Conservation (phyloP, 1,139 yeast genomes). For the Pichia sp. region DNA sequence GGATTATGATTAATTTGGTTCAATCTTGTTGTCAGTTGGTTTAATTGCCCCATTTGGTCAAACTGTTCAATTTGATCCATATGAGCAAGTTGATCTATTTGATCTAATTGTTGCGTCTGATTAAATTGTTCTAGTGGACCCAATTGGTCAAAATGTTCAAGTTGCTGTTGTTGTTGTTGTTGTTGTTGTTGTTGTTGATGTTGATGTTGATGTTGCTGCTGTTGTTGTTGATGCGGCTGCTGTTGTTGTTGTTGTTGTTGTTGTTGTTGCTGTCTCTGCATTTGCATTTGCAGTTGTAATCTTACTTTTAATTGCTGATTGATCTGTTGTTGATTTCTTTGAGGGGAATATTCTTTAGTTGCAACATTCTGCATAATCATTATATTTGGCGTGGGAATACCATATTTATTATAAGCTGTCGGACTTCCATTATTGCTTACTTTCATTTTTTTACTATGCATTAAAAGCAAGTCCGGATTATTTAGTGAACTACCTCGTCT, state of each 20-base stretch:
- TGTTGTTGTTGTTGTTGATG: constrained; percentile 5
- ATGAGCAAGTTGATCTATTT: not conserved
- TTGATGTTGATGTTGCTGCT: too few species aligned
- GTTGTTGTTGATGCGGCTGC: too few species aligned
- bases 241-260: not conserved
- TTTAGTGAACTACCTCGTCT: too few species aligned
- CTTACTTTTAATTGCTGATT: not conserved
- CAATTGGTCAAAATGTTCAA: constrained; percentile 12
- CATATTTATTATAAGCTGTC: too few species aligned
- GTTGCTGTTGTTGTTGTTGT: constrained; percentile 14
- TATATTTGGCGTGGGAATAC: not conserved
- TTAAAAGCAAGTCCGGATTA: too few species aligned
- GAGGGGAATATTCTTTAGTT: not conserved
- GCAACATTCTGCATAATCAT: not conserved
- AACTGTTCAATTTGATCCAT: not conserved
- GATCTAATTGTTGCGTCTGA: not conserved
- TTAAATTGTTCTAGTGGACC: constrained; percentile 4
- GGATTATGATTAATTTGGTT: too few species aligned
- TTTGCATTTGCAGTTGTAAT: constrained; percentile 3
- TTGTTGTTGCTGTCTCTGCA: constrained; percentile 10
- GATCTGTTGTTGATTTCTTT: not conserved
- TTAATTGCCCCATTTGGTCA: too few species aligned
- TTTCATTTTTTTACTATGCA: not conserved
- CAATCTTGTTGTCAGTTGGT: too few species aligned
- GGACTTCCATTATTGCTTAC: too few species aligned